phyloP scores from a whole-genome alignment of 164 flowering plant species.

The Liquidambar formosana region DNA sequence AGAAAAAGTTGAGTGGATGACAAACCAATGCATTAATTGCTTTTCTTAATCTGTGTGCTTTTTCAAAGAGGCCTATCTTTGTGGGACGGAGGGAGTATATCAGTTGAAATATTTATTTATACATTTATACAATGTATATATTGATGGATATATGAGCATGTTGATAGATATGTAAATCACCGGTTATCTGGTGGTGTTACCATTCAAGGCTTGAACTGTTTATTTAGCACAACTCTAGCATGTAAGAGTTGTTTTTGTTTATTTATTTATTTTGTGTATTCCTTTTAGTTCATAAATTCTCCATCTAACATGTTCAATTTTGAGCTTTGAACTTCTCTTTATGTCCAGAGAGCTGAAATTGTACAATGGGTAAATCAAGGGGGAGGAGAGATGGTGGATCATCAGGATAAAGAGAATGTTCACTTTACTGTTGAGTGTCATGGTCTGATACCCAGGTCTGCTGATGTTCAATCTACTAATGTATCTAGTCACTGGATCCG shows the following conservation, averaged over 20 bases:
- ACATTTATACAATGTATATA: background rate
- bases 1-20: too few species aligned
- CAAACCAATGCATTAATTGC: too few species aligned
- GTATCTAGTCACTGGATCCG: constrained; percentile 90
- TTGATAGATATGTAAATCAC: background rate
- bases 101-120: too few species aligned
- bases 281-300: background rate
- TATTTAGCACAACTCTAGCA: background rate
- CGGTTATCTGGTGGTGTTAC: background rate
- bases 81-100: too few species aligned
- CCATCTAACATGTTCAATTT: background rate
- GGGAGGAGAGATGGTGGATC: constrained; percentile 68
- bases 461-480: constrained; percentile 30
- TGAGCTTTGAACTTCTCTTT: constrained; percentile 8
- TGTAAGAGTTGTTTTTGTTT: background rate
- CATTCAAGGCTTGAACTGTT: background rate
- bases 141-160: background rate
- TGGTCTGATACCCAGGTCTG: constrained; percentile 39
- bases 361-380: constrained; percentile 83
- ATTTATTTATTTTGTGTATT: background rate
- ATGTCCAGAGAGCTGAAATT: constrained; percentile 76
- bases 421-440: constrained; percentile 77
- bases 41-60: too few species aligned
- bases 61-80: too few species aligned
- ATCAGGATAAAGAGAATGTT: constrained; percentile 33